Evolutionary conservation across 192 early-diverging fungal genomes (phyloP).

Genomic region (Coemansia sp.): DNA sequence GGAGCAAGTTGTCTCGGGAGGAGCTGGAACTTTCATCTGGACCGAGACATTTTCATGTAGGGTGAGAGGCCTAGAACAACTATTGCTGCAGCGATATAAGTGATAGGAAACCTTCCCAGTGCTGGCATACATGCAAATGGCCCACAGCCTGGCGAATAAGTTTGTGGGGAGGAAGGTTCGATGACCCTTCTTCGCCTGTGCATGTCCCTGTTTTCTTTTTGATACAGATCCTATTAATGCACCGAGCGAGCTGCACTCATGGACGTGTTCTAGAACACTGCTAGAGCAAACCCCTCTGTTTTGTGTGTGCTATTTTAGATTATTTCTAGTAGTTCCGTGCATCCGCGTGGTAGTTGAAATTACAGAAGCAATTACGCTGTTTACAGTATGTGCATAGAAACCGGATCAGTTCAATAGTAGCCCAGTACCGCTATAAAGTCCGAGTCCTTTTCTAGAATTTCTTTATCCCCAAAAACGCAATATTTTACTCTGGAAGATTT

Average conservation of each 20-base stretch:
- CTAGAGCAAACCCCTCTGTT: neutral
- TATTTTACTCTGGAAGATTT: too few relatives aligned
- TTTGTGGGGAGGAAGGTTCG: too few relatives aligned
- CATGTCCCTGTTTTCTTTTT: too few relatives aligned
- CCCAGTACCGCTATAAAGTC: too few relatives aligned
- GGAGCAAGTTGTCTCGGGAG: neutral
- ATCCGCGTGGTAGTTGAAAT: neutral
- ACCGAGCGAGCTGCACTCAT: neutral
- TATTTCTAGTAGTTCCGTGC: neutral
- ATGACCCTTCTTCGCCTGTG: too few relatives aligned
- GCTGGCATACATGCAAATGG: neutral
- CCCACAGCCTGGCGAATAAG: too few relatives aligned
- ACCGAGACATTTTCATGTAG: neutral
- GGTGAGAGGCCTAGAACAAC: neutral
- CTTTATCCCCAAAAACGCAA: too few relatives aligned
- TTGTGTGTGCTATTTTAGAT: too few relatives aligned
- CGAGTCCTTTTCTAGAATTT: too few relatives aligned
- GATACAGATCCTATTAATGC: neutral
- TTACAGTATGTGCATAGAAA: neutral
- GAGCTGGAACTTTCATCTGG: neutral
- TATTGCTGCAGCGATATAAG: neutral
- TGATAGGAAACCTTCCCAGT: neutral
- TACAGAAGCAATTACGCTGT: neutral
- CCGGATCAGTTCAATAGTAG: too few relatives aligned
- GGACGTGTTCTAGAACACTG: neutral